These are phyloP conservation scores for Leccinum longicurvipes DNA, from an alignment of 768 basidiomycete genomes.

Conservation along the genomic window DNA sequence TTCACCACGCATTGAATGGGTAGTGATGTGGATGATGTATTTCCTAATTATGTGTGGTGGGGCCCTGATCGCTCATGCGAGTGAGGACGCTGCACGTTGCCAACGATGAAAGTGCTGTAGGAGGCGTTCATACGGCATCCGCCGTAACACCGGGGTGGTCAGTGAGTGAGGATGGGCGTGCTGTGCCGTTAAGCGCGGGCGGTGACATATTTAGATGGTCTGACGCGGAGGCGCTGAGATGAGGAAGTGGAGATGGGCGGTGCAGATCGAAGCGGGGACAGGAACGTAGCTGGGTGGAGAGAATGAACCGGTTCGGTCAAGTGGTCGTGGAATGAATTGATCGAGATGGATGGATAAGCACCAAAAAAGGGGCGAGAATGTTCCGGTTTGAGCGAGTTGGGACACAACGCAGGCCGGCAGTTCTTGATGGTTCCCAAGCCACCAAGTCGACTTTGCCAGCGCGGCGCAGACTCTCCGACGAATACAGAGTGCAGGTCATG, in stretches of 20 bases:
- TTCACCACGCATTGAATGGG: conserved; percentile 3
- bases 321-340: conserved; percentile 16
- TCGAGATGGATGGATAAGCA: conserved; percentile 20
- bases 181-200: conserved; percentile 1
- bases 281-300: not conserved
- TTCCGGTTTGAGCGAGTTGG: conserved; percentile 20
- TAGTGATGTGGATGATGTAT: conserved; percentile 1
- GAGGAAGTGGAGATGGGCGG: conserved; percentile 10
- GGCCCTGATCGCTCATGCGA: conserved; percentile 20
- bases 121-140: conserved; percentile 13
- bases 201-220: not conserved
- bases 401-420: conserved; percentile 25
- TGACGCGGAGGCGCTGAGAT: conserved; percentile 5
- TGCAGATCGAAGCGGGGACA: conserved; percentile 12
- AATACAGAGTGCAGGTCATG: not conserved
- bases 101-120: not conserved
- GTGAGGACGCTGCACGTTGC: conserved; percentile 4
- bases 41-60: not conserved
- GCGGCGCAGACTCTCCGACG: not conserved
- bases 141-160: conserved; percentile 19
- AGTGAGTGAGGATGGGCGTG: not conserved
- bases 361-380: conserved; percentile 11
- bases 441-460: not conserved
- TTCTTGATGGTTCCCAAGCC: conserved; percentile 33
- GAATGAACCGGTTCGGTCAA: conserved; percentile 14